Evolutionary conservation across 257 asterid species (phyloP).

Genomic region (Misopates orontium): DNA sequence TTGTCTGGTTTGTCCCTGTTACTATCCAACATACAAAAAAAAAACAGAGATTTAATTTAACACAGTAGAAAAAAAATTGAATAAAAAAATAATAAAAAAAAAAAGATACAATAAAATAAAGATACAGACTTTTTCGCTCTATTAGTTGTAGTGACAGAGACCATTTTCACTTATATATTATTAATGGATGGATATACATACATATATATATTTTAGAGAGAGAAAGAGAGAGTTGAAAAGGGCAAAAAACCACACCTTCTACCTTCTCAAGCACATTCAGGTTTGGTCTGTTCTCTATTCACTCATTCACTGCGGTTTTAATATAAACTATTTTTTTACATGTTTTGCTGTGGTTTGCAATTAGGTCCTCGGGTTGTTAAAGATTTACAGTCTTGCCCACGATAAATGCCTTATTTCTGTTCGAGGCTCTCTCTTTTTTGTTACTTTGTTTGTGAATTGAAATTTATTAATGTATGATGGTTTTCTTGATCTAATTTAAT

Average conservation of each 20-base stretch:
- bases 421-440: too few species aligned
- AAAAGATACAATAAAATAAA: conserved; percentile 5
- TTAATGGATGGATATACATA: conserved; percentile 7
- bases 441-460: neutral
- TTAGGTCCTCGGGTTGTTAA: neutral
- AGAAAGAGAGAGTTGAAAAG: conserved; percentile 12
- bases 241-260: conserved; percentile 30
- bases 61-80: conserved; percentile 37
- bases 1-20: neutral
- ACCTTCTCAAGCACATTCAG: conserved; percentile 36
- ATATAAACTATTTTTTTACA: neutral
- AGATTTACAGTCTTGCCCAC: neutral
- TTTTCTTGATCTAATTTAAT: too few species aligned
- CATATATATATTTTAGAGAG: conserved; percentile 21
- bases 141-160: conserved; percentile 34
- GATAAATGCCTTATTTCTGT: conserved; percentile 1
- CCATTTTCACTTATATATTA: neutral
- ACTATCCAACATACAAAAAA: too few species aligned
- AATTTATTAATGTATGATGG: too few species aligned
- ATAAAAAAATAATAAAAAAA: conserved; percentile 3
- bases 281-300: conserved; percentile 22
- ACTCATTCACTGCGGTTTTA: conserved; percentile 23
- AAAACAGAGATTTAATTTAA: too few species aligned
- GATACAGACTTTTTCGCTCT: conserved; percentile 16
- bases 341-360: neutral